Conservation (phyloP, 2,329 filamentous ascomycete genomes). For the Dothiorella sarmentorum region DNA sequence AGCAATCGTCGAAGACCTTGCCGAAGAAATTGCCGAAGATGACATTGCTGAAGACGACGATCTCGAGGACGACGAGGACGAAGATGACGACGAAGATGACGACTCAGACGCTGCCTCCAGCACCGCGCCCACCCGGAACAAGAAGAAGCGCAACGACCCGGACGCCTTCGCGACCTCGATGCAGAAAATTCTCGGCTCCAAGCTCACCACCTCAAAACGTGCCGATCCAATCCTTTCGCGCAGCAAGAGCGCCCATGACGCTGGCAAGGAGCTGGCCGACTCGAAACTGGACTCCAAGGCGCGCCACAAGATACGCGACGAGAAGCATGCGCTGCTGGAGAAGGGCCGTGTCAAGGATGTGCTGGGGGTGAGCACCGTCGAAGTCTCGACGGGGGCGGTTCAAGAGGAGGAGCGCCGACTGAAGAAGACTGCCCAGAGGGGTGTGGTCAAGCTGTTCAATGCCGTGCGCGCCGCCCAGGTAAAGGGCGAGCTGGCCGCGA, state of each 20-base stretch:
- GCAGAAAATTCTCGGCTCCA: constrained; percentile 86
- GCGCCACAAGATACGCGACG: constrained; percentile 70
- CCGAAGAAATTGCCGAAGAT: constrained; percentile 32
- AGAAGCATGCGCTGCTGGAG: constrained; percentile 75
- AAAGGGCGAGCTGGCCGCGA: constrained; percentile 74
- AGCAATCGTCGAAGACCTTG: constrained; percentile 24
- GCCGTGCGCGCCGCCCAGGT: constrained; percentile 91
- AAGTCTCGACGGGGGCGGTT: constrained; percentile 49
- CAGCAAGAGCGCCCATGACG: constrained; percentile 69
- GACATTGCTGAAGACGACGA: constrained; percentile 28
- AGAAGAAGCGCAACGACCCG: constrained; percentile 88
- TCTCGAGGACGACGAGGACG: constrained; percentile 27
- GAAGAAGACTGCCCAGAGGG: constrained; percentile 83
- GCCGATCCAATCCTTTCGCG: constrained; percentile 89
- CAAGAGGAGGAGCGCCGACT: constrained; percentile 73
- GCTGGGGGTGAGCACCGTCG: constrained; percentile 58
- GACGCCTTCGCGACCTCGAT: constrained; percentile 88
- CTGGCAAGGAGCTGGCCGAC: constrained; percentile 70
- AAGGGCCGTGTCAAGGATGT: constrained; percentile 89
- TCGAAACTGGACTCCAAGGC: constrained; percentile 78
- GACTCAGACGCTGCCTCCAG: constrained; percentile 34
- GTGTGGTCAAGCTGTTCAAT: constrained; percentile 96
- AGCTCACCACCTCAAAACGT: constrained; percentile 76
- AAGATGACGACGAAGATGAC: constrained; percentile 26
- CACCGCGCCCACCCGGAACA: constrained; percentile 38